Base-by-base conservation (phyloP, 352 stramenopile genomes). In the Phytophthora capsici region DNA sequence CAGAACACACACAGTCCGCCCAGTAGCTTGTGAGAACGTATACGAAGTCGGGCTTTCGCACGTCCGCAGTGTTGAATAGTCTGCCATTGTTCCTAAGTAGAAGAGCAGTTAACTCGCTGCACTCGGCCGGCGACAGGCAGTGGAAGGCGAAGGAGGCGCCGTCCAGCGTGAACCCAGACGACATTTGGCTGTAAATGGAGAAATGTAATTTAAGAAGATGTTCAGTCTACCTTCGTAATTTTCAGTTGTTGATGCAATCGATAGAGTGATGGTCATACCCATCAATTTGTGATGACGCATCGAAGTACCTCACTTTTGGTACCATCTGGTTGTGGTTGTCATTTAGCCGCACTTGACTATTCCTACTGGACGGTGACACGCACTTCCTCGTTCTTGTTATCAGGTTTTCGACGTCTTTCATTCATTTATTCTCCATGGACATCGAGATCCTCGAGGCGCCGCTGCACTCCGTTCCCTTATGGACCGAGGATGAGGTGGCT, bases 11-110 rank as follows among this genome's bases (percentile, higher is more conserved):
- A 10, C 51, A 57, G 23, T 86, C 74, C 13, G 70, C 65, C 82
- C 82, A 87, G 64, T 82, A 88, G 61, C 77, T 75, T 2, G 73
- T 87, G 25, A 90, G 32, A 45, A 86, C 69, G 40, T 79, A 78
- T 30, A 90, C 54, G 16, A 61, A 20, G 4, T 49, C 32, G n/a
- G 63, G 17, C 7, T 40, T 56, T n/a, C 20, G 34, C 0, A 16
- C 4, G 9, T 41, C 17, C 3, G 37, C 23, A 20, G 26, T 20
- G 17, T 55, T 30, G 12, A 58, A 71, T 14, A 82, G 19, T 17
- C 30, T 10, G 0, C 74, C 74, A 40, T 62, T 49, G 30, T 63
- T 54, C 6, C 16, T 20, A 1, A 51, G 30, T 13, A 84, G 41
- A 3, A 64, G 19, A 38, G 16, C 34, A 3, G 40, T 25, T n/a